Percentiles rank a stretch among this genome's conserved stretches.
Evolutionary conservation across 495 filamentous ascomycete species (phyloP).

Genomic region (Penicillium subrubescens): DNA sequence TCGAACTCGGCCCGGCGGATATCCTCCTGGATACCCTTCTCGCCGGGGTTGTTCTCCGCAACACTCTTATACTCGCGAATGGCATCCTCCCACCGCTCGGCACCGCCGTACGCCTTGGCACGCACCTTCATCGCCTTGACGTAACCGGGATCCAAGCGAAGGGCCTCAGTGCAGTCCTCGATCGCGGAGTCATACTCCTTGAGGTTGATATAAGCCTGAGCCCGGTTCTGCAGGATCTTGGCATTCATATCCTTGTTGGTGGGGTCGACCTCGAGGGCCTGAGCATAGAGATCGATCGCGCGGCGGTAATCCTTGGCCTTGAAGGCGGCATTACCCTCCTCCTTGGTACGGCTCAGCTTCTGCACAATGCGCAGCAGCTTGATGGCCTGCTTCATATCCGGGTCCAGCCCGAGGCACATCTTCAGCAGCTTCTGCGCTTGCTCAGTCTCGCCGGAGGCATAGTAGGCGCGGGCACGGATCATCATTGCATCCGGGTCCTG

Average conservation of each 20-base stretch:
- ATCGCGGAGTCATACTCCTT: slow-evolving; percentile 81
- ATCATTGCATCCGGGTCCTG: slow-evolving; percentile 93
- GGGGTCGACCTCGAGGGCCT: slow-evolving; percentile 86
- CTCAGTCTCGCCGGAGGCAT: slow-evolving; percentile 89
- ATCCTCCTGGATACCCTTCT: slow-evolving; percentile 76
- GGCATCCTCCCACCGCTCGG: slow-evolving; percentile 88
- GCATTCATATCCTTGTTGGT: slow-evolving; percentile 90
- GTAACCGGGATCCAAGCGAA: slow-evolving; percentile 81
- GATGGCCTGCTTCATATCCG: slow-evolving; percentile 82
- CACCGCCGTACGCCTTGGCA: slow-evolving; percentile 81
- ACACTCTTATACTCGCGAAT: slow-evolving; percentile 85
- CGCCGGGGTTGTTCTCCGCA: slow-evolving; percentile 77
- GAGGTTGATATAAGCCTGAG: slow-evolving; percentile 70
- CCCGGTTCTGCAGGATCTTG: slow-evolving; percentile 91
- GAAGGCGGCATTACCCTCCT: slow-evolving; percentile 88
- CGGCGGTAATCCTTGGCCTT: slow-evolving; percentile 77
- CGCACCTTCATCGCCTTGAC: slow-evolving; percentile 90
- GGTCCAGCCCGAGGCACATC: slow-evolving; percentile 86
- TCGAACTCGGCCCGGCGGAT: slow-evolving; percentile 90
- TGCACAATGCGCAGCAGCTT: slow-evolving; percentile 83
- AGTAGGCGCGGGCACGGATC: slow-evolving; percentile 82
- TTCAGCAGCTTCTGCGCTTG: slow-evolving; percentile 93
- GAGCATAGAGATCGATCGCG: slow-evolving; percentile 80
- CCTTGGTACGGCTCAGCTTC: slow-evolving; percentile 90
- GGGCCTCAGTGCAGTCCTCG: slow-evolving; percentile 82